A percentile compares a stretch with the other conserved stretches of the same genome.
phyloP scores from a whole-genome alignment of 331 rosid genomes.

The Dryas integrifolia region DNA sequence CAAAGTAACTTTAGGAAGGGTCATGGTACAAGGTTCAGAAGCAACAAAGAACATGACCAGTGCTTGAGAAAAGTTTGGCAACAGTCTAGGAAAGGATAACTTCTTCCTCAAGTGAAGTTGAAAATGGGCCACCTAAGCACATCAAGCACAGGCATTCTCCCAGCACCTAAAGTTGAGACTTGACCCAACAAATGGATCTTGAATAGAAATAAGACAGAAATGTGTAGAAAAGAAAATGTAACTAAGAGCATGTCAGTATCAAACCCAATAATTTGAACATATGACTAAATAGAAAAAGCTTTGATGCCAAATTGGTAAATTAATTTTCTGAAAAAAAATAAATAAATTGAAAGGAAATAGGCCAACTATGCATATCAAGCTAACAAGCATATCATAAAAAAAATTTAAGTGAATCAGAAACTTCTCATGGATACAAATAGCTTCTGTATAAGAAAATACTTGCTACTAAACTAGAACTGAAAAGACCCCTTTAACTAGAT shows the following conservation, averaged over 20 bases:
- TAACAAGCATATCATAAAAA: background rate
- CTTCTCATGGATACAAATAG: background rate
- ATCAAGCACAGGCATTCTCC: background rate
- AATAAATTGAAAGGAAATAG: background rate
- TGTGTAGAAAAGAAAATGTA: background rate
- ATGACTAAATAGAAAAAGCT: background rate
- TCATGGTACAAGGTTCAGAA: background rate
- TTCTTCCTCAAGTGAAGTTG: conserved; percentile 1
- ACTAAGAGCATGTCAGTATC: background rate
- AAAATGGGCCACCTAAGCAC: background rate
- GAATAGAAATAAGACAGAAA: background rate
- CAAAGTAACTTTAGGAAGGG: background rate
- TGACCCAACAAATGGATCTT: background rate
- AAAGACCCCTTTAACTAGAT: background rate
- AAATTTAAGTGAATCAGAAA: background rate
- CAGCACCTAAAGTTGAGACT: background rate
- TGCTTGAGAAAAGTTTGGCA: background rate
- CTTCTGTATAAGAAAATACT: background rate
- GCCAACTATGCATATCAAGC: background rate
- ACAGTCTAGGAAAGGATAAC: background rate
- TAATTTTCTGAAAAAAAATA: background rate
- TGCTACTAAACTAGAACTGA: background rate
- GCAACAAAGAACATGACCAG: background rate
- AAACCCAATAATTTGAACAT: background rate
- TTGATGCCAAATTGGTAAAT: background rate